Conservation (phyloP, 1,139 yeast species). For the Pichia sp. region DNA sequence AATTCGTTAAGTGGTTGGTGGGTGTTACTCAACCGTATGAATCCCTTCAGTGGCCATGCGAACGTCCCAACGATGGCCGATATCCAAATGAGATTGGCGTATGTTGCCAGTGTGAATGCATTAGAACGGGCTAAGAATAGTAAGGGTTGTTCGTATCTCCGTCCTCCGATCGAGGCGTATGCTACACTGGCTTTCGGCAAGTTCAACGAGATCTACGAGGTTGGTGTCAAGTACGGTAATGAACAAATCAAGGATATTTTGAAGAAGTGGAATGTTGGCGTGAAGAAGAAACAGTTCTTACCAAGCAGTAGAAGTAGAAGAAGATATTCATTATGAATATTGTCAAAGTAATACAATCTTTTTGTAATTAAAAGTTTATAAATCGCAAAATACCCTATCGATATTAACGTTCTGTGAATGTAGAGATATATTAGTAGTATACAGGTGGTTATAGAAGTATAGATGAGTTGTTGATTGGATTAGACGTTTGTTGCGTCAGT, state of each 20-base stretch:
- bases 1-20: conserved; percentile 91
- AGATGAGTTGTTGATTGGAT: too few species aligned
- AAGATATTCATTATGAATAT: conserved; percentile 57
- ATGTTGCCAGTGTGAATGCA: conserved; percentile 94
- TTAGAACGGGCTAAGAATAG: conserved; percentile 81
- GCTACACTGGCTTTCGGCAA: conserved; percentile 92
- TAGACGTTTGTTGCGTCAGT: conserved; percentile 30
- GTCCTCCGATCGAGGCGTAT: conserved; percentile 92
- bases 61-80: conserved; percentile 95
- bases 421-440: conserved; percentile 2
- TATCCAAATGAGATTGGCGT: conserved; percentile 89
- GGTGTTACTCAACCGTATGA: conserved; percentile 87
- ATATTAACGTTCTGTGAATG: too few species aligned
- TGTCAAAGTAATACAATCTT: too few species aligned
- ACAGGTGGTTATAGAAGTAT: not conserved
- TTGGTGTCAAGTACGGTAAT: conserved; percentile 77
- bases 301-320: conserved; percentile 40
- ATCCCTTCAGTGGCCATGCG: conserved; percentile 85
- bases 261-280: conserved; percentile 38
- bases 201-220: conserved; percentile 83
- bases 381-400: too few species aligned
- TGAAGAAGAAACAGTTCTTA: conserved; percentile 35
- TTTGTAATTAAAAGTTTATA: too few species aligned
- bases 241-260: conserved; percentile 57
- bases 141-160: conserved; percentile 82